Base-by-base conservation (phyloP, 2,329 filamentous ascomycete genomes). In the Neonectria punicea region DNA sequence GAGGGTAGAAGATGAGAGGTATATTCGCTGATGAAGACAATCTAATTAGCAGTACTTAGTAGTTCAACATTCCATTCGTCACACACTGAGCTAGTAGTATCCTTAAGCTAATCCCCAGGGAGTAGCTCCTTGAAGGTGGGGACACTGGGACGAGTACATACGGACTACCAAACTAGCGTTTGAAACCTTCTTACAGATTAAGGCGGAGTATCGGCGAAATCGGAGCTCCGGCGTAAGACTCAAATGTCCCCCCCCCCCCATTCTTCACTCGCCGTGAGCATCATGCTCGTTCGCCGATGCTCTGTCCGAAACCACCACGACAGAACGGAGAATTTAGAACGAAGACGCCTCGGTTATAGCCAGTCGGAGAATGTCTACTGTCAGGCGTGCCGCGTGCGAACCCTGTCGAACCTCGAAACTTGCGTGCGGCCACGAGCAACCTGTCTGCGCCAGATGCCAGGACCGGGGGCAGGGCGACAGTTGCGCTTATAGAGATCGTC, bases 381-480 rank as follows among this genome's bases (percentile, higher is more conserved):
- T 63, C 22, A 36, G 61, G 16, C 55, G 39, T 16, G 61, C 61
- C 34, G 61, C 61, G n/a, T 63, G 61, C 28, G 61, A 63, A 20
- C 54, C 61, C 14, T 63, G 61, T 28, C 28, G 61, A 16, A 55
- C 49, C 1, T 39, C 61, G 9, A 63, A 63, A 34, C 61, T 63
- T 6, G 61, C 61, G 11, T 63, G 61, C n/a, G 61, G 61, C 32
- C 61, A 63, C 34, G 46, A 63, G 34, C 49, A 50, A 44, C 61
- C 61, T 20, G 47, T 34, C 18, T 63, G 61, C 43, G 32, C 30
- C 39, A 55, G 61, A 28, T 63, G 61, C 49, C 61, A 43, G 30
- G 43, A 32, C 30, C 61, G 49, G 8, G 61, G 61, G 11, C 41
- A 43, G 53, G 49, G 44, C 5, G 32, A 28, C 32, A 25, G 32